Conservation (phyloP, 2,329 filamentous ascomycete genomes). For the Botrytis paeoniae region DNA sequence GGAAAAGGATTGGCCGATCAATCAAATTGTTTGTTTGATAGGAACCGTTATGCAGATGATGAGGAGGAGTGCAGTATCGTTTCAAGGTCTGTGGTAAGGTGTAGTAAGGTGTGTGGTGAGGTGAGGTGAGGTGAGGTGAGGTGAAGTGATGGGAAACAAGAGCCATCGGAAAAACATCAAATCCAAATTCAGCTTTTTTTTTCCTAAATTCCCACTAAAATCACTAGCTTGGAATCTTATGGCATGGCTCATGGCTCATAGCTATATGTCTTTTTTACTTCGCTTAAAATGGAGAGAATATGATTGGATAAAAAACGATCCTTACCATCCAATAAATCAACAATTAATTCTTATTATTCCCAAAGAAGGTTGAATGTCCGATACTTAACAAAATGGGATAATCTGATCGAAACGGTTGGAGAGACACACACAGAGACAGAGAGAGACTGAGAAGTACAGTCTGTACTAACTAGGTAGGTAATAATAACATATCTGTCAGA, state of each 20-base stretch:
- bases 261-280: neutral
- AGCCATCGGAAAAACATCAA: neutral
- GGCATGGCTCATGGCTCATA: neutral
- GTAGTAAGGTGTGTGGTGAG: neutral
- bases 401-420: neutral
- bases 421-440: neutral
- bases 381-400: neutral
- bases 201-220: neutral
- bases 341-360: neutral
- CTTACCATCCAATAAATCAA: neutral
- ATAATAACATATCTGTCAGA: neutral
- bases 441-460: neutral
- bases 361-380: neutral
- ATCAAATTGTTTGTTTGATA: neutral
- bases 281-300: neutral
- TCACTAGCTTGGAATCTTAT: neutral
- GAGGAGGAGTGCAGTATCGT: neutral
- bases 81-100: neutral
- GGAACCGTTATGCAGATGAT: neutral
- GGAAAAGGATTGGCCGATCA: neutral
- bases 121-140: neutral
- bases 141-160: neutral
- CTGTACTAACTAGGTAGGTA: neutral
- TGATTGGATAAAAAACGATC: neutral
- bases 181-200: constrained; percentile 4